Base-by-base conservation (phyloP, 192 early-diverging fungal genomes). In the Coemansia sp. region DNA sequence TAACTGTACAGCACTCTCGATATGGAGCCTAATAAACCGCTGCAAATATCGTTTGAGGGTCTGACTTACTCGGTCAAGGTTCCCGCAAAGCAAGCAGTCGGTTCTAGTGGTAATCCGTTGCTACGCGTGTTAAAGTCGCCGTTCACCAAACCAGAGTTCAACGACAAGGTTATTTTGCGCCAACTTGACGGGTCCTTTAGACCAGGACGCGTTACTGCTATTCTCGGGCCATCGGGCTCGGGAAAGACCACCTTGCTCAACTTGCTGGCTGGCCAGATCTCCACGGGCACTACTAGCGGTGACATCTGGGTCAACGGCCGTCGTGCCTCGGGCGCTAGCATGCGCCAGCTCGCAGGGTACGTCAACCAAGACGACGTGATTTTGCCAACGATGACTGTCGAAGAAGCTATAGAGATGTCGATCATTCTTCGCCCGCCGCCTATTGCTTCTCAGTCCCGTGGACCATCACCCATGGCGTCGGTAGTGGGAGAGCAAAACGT, bases 361-460 rank as follows among this genome's bases (percentile, higher is more conserved):
- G 79, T 83, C 18, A 80, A 85, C 76, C 87, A 90, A 72, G 87
- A 90, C 62, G 89, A 90, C 65, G 88, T 88, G 33, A 90, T 87
- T 68, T 79, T 87, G 64, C 74, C 85, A 43, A 90, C 83, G 38
- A 90, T 88, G 79, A 95, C 94, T 0, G 92, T 93, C 1, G 75
- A 87, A 27, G 94, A 95, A 65, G 93, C 94, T 5, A 89, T 95
- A 38, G 82, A 77, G 9, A 88, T 90, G 87, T 90, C 87, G 27
- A 88, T 90, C 15, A 86, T 60, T 3, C 72, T 88, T 44, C 86
- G 89, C 3, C 76, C 70, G 33, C 69, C 81, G 22, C 79, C 68
- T 10, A 52, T 74, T 0, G 57, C 57, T 50, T 63, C 5, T 57
- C 60, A 20, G 33, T 58, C 22, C 36, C 67, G 65, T 38, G 61